Evolutionary conservation across 176 grass and related monocot species (phyloP), one percentile per base, ranked within the genome.

Genomic region (Carex kokanica): DNA sequence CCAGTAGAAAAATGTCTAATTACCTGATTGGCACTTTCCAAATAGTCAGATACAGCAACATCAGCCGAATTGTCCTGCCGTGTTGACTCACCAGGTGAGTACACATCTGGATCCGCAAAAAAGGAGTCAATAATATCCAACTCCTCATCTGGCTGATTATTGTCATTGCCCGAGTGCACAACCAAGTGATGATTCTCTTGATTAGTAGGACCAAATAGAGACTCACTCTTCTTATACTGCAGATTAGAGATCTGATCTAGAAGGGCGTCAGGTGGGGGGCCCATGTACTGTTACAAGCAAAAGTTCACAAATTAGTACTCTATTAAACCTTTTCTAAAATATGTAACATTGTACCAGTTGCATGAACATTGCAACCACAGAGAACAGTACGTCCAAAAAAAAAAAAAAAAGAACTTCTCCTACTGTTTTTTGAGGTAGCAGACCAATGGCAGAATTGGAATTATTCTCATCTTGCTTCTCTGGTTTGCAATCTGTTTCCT

Each of bases 401-500:
- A 66, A 2, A 10, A 41, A 78, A 14, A 45, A 45, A 10, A 47
- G 9, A 7, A 8, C 17, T 36, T 83, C 16, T 85, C 57, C 84
- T 86, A 94, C 94, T 88, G 85, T 65, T 67, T 78, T 31, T 83
- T 49, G 65, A 51, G 80, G 14, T 17, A 12, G 14, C 9, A 12
- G 60, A 10, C 23, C 49, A 80, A 13, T 34, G 84, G 72, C 56
- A 16, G 80, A 32, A 25, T 29, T 63, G 43, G 62, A 60, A 82
- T 45, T 54, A 1, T 56, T 78, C 9, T 18, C 74, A 86, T 86
- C 78, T 54, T 68, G 52, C 66, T 29, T 65, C 9, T 4, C 62
- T 34, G 49, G 16, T 71, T 80, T 83, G 31, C 58, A 78, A 84
- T 84, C 83, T 56, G 40, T 73, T 86, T 86, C 95, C n/a, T 57